phyloP scores from a whole-genome alignment of 1,284 basidiomycete species.

The Heterobasidion parviporum region DNA sequence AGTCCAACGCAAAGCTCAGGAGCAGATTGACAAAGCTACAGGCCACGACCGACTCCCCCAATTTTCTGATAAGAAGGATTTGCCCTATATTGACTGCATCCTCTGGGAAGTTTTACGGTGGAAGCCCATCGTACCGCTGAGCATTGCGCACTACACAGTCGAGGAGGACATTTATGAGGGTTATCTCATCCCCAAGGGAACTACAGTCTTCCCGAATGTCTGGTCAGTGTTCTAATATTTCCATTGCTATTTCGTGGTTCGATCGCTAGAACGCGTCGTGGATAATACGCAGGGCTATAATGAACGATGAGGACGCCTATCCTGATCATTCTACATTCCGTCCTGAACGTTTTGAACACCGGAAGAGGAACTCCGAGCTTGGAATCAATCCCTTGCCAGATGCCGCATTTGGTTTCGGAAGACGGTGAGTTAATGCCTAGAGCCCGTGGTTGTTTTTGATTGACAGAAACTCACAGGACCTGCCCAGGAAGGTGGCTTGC shows the following conservation, averaged over 20 bases:
- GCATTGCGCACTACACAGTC: background rate
- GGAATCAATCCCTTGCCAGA: background rate
- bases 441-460: conserved; percentile 10
- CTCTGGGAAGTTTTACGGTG: background rate
- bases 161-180: conserved; percentile 5
- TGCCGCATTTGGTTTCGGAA: conserved; percentile 1
- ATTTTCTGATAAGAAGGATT: background rate
- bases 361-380: background rate
- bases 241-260: background rate
- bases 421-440: conserved; percentile 11
- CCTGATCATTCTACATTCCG: background rate
- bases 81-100: conserved; percentile 4
- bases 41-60: conserved; percentile 4
- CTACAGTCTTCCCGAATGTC: background rate
- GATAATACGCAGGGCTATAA: background rate
- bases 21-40: conserved; percentile 1
- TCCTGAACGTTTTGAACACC: background rate
- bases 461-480: background rate
- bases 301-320: background rate
- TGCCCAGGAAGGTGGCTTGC: background rate
- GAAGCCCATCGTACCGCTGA: background rate
- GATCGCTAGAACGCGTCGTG: background rate
- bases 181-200: conserved; percentile 3
- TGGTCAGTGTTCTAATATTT: background rate
- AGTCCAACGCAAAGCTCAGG: conserved; percentile 2